Percentiles rank a stretch among this genome's conserved stretches.
Conservation (phyloP, 768 basidiomycete genomes). For the Trametopsis cervina region DNA sequence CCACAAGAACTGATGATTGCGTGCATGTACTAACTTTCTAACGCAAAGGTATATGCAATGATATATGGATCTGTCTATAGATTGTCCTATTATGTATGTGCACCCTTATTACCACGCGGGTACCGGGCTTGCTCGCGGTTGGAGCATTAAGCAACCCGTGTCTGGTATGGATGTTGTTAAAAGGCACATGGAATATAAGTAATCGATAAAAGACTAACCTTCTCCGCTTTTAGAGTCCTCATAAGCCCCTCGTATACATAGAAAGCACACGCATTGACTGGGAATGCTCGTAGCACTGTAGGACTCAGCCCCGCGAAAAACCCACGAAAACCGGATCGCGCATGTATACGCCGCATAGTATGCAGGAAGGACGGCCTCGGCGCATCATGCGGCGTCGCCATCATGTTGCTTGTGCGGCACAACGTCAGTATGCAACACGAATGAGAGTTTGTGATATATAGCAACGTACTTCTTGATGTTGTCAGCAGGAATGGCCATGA, state of each 20-base stretch:
- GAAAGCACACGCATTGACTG: conserved; percentile 70
- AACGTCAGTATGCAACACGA: conserved; percentile 1
- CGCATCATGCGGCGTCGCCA: conserved; percentile 40
- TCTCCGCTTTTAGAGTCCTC: conserved; percentile 56
- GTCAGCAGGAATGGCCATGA: conserved; percentile 66
- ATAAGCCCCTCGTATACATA: conserved; percentile 77
- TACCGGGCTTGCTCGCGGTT: no score
- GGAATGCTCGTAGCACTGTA: conserved; percentile 66
- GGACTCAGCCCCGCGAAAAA: conserved; percentile 66
- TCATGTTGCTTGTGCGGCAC: conserved; percentile 49
- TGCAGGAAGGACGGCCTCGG: conserved; percentile 39
- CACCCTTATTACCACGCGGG: no score
- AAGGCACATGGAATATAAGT: no score
- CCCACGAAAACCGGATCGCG: conserved; percentile 44
- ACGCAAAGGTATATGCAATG: no score
- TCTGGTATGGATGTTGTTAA: no score
- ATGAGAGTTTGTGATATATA: conserved; percentile 10
- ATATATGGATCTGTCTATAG: no score
- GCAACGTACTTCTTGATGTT: conserved; percentile 71
- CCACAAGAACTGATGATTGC: no score
- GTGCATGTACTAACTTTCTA: no score
- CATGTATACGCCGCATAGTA: conserved; percentile 47
- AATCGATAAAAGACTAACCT: no score
- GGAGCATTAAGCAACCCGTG: no score
- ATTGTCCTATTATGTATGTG: no score